Conservation (phyloP, 2,329 filamentous ascomycete genomes). For the Penicillium hordei region DNA sequence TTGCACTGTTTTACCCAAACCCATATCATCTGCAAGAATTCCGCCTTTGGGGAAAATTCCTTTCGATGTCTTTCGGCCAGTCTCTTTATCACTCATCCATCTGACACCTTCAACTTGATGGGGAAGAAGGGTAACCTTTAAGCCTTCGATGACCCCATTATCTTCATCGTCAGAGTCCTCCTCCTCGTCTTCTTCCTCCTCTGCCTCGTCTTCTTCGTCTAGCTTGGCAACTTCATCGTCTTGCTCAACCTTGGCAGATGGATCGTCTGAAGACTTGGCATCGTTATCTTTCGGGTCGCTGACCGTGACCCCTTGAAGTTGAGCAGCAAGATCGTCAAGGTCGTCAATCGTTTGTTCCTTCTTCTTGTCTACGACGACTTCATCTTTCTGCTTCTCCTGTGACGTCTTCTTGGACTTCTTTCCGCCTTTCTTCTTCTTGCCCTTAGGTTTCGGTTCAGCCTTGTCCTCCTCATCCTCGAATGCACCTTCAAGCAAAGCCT, state of each 20-base stretch:
- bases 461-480: constrained; percentile 50
- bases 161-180: constrained; percentile 55
- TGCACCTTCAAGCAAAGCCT: constrained; percentile 52
- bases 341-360: constrained; percentile 32
- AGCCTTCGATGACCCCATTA: constrained; percentile 70
- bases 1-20: constrained; percentile 93
- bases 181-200: constrained; percentile 32
- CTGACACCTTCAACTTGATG: constrained; percentile 92
- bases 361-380: constrained; percentile 5
- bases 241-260: constrained; percentile 63
- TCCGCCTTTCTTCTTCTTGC: constrained; percentile 36
- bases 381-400: constrained; percentile 2
- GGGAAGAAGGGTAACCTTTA: constrained; percentile 83
- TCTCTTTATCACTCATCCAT: constrained; percentile 94
- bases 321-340: constrained; percentile 45
- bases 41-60: constrained; percentile 81
- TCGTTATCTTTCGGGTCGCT: constrained; percentile 30
- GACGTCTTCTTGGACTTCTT: constrained; percentile 17
- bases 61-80: constrained; percentile 78
- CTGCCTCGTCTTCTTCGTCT: constrained; percentile 39
- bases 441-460: constrained; percentile 35
- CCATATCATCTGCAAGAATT: constrained; percentile 94
- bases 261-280: constrained; percentile 41
- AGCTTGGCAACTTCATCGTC: constrained; percentile 38
- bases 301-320: constrained; percentile 45